Base-by-base conservation (phyloP, 2,329 filamentous ascomycete species). In the Talaromyces sp. region DNA sequence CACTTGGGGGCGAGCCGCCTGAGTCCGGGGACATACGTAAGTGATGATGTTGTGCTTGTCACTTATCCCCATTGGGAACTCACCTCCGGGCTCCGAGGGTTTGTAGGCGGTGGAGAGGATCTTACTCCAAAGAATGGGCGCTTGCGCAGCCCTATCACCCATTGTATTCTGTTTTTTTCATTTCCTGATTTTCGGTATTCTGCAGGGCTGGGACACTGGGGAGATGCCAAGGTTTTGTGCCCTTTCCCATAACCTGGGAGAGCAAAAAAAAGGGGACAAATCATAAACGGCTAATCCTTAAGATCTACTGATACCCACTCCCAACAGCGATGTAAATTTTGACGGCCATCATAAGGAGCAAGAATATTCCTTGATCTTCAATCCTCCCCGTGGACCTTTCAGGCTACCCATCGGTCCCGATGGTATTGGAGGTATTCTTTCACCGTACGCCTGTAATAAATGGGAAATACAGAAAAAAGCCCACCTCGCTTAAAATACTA, bases 21-120 rank as follows among this genome's bases (percentile, higher is more conserved):
- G 47, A 53, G 51, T 54, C 47, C 13, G 37, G 51, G 45, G 49
- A 58, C 59, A 55, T 62, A 63, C 61, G 62, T 62, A 62, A 64
- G 57, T 56, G 59, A 61, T 63, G 61, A 63, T 64, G 60, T 55
- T 58, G 49, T 47, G 51, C 45, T 51, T 20, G 11, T 50, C 30
- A 49, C 51, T 55, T 52, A 19, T 39, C 60, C 53, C 37, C 10
- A 49, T 57, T 52, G 41, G 56, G 60, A 55, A 56, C 33, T 52
- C 24, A 57, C 43, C 44, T 49, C 60, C 58, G 56, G n/a, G 45
- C 40, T 54, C 57, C 51, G 58, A 57, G 24, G n/a, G n/a, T n/a
- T 40, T 47, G 46, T 16, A 49, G 47, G 42, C 39, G 39, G 56
- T 56, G 50, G 52, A 36, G 33, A 46, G 39, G 14, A 11, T 39